Percentiles rank a stretch among this genome's conserved stretches.
These are phyloP conservation scores for Thermomyces lanuginosus DNA, from an alignment of 2,329 filamentous ascomycete genomes.

Conservation along the genomic window DNA sequence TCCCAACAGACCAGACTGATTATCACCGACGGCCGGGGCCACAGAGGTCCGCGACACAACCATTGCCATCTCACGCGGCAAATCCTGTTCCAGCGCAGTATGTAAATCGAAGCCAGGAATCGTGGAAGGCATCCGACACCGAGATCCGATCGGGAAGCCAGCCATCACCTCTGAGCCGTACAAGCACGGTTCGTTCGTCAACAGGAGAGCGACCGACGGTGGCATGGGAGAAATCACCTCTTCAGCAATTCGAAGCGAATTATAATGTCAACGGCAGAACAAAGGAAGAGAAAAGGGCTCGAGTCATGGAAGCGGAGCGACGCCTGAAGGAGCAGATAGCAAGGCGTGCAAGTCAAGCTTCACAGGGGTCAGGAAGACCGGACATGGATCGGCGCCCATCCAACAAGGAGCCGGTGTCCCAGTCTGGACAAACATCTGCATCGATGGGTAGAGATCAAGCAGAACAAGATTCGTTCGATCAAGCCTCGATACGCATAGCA, in stretches of 20 bases:
- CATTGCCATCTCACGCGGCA: slow-evolving; percentile 2
- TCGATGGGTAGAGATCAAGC: no score
- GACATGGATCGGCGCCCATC: slow-evolving; percentile 2
- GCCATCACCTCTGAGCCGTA: slow-evolving; percentile 14
- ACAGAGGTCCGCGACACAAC: background rate
- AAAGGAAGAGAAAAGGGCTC: slow-evolving; percentile 84
- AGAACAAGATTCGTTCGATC: no score
- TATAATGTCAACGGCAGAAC: slow-evolving; percentile 84
- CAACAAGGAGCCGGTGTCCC: background rate
- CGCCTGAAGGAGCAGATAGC: slow-evolving; percentile 43
- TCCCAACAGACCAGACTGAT: slow-evolving; percentile 2
- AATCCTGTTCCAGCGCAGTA: slow-evolving; percentile 1
- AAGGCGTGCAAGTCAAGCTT: slow-evolving; percentile 13
- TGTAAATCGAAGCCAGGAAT: slow-evolving; percentile 4
- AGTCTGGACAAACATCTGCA: slow-evolving; percentile 6
- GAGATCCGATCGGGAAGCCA: slow-evolving; percentile 9
- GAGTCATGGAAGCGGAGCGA: slow-evolving; percentile 67
- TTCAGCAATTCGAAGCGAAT: slow-evolving; percentile 84
- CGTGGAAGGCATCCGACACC: slow-evolving; percentile 5
- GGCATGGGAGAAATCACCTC: slow-evolving; percentile 69
- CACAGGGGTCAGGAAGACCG: slow-evolving; percentile 8
- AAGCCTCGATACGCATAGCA: slow-evolving; percentile 4
- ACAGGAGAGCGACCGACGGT: slow-evolving; percentile 31
- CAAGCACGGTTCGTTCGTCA: slow-evolving; percentile 16
- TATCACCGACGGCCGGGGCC: slow-evolving; percentile 1